Evolutionary conservation across 805 yeast species (phyloP), one percentile per base, ranked within the genome.

Genomic region (Priceomyces melissophilus): DNA sequence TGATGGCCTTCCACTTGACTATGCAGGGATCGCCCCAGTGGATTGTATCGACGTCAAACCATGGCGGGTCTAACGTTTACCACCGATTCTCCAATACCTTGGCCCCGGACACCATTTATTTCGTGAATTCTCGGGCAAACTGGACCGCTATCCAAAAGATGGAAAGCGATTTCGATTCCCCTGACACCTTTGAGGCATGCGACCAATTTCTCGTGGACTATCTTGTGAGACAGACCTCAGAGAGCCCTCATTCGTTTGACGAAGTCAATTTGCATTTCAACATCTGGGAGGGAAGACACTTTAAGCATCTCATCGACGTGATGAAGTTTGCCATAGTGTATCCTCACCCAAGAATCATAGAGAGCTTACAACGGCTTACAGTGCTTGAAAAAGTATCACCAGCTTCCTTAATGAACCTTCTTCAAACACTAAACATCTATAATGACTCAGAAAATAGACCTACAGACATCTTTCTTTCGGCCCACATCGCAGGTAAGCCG

Each of bases 251-350:
- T 37, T 45, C 53, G 1, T 43, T 43, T 26, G 62, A 58, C n/a
- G 67, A 61, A 35, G 28, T 66, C 20, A 52, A 54, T 10, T 32
- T 57, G 4, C 56, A 44, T 30, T 55, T 68, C 39, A 47, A 46
- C 17, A 55, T 67, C 11, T 60, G 68, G 70, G 64, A 59, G 16
- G 69, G 67, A 0, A 42, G 44, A 28, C 52, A 50, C 23, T 57
- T 46, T 43, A 44, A 39, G 17, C 46, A 47, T 32, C 38, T 63
- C 1, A 45, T 69, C 3, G 61, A 56, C 8, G 57, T 53, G 5
- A 39, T 68, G 45, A 65, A 64, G 44, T 57, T 53, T 30, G 53
- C 52, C 4, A 40, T 60, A 1, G 44, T 63, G 8, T 66, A 63
- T 41, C 73, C 74, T 1, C 70, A 67, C 44, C 50, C 56, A 2